Base-by-base conservation (phyloP, 2,329 filamentous ascomycete species). In the Sclerotinia subarctica region DNA sequence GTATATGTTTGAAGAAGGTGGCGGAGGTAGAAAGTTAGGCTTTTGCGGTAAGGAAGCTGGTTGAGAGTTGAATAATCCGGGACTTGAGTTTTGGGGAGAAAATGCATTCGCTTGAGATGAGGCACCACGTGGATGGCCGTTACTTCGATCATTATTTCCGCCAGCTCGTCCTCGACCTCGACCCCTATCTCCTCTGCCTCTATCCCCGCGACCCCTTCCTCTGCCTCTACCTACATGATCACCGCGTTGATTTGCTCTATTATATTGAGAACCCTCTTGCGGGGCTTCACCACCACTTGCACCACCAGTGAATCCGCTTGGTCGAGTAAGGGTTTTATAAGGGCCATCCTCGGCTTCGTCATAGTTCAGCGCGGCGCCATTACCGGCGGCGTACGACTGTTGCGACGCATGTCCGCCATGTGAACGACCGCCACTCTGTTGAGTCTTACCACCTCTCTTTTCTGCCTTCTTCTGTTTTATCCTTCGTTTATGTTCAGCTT, bases 401-500 rank as follows among this genome's bases (percentile, higher is more conserved):
- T 77, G 70, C 71, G 77, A 66, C 66, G 80, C 76, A 72, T 78
- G 75, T 69, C 77, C 80, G 32, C 72, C 76, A 69, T 76, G 73
- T 35, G 74, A 75, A 70, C 78, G 77, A 35, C 78, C 74, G 21
- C 77, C 76, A 59, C 78, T 77, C 29, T 79, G 79, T 70, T 81
- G 82, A 75, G 82, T 82, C 75, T 83, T 86, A 66, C 81, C 82
- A 69, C 76, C 79, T 26, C 82, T 81, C 74, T 85, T 87, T 79
- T 90, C 79, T 11, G 82, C 81, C 73, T 85, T 88, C 80, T 89
- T 90, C 71, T 88, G 84, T 79, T 93, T 93, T 64, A 87, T 74
- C 69, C 85, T 84, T 68, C 86, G 82, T 80, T 90, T 96, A 77
- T 93, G 88, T 74, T 93, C 92, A 10, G 90, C 90, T 79, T 99